Evolutionary conservation across 768 basidiomycete genomes (phyloP), one percentile per base, ranked within the genome.

Genomic region (Agaricus blazei): DNA sequence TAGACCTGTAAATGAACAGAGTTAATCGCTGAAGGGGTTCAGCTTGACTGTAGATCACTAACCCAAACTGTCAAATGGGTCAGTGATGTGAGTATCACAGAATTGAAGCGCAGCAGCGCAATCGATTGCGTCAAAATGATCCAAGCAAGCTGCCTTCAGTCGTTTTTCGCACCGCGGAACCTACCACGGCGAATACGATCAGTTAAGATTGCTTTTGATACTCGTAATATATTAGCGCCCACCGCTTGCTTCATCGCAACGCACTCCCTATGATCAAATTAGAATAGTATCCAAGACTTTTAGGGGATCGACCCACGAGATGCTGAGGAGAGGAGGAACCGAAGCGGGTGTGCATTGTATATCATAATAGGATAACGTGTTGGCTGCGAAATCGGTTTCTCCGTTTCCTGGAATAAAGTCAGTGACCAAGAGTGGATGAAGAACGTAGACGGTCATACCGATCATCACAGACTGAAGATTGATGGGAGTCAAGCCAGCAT

Each of bases 381-480:
- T 80, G 66, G 73, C 77, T 6, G 70, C 74, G 41, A 76, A 70
- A 60, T 86, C 84, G 1, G 81, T 85, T 58, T 80, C 73, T n/a
- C 87, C 85, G 59, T 87, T 87, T 3, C 85, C 88, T 75, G 38
- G 9, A 48, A 4, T 12, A 28, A 12, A 3, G 19, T 56, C 4
- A 59, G 56, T 9, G 1, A 31, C 4, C 6, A 19, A 4, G 38
- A 12, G 1, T 24, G 24, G 49, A 24, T n/a, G 48, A 5, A 26
- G 9, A 2, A 34, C 24, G 34, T 26, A 34, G 3, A 50, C 34
- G 41, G 24, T 59, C 63, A 72, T 74, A 60, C 86, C 89, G 52
- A 92, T 90, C 66, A 92, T 71, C 19, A 88, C 75, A 56, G 82
- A 85, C 53, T 80, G 71, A 3, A 93, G 72, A 65, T 91, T 91